Conservation (phyloP, 805 yeast genomes). For the Candida germanica region DNA sequence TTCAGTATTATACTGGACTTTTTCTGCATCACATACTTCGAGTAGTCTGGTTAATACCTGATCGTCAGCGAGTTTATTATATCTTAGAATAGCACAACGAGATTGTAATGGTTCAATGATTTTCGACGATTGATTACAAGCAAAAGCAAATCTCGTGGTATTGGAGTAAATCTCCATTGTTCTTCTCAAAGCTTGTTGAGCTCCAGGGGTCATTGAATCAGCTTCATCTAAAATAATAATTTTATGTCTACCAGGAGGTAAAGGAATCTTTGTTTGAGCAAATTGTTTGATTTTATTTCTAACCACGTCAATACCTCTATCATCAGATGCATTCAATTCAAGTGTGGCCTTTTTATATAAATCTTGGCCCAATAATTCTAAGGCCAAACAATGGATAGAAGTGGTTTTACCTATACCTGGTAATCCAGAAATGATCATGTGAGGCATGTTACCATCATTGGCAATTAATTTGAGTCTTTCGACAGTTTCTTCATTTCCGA, state of each 20-base stretch:
- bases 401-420: conserved; percentile 99
- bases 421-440: conserved; percentile 88
- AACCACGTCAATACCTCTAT: conserved; percentile 95
- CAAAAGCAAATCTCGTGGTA: conserved; percentile 97
- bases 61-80: conserved; percentile 74
- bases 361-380: conserved; percentile 69
- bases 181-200: conserved; percentile 90
- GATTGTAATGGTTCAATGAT: conserved; percentile 96
- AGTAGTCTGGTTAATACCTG: conserved; percentile 77
- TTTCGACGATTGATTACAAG: conserved; percentile 91
- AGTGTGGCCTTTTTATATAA: conserved; percentile 77
- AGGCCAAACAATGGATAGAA: conserved; percentile 84
- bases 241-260: conserved; percentile 90
- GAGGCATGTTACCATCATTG: conserved; percentile 94
- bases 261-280: conserved; percentile 87
- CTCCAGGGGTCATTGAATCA: conserved; percentile 95
- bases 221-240: conserved; percentile 93
- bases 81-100: conserved; percentile 91
- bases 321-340: conserved; percentile 95
- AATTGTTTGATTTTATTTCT: conserved; percentile 90
- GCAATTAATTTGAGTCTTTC: conserved; percentile 82
- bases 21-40: conserved; percentile 66
- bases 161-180: conserved; percentile 69
- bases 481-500: conserved; percentile 89
- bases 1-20: conserved; percentile 77